phyloP scores from a whole-genome alignment of 805 yeast species.

The Candida peoriensis region DNA sequence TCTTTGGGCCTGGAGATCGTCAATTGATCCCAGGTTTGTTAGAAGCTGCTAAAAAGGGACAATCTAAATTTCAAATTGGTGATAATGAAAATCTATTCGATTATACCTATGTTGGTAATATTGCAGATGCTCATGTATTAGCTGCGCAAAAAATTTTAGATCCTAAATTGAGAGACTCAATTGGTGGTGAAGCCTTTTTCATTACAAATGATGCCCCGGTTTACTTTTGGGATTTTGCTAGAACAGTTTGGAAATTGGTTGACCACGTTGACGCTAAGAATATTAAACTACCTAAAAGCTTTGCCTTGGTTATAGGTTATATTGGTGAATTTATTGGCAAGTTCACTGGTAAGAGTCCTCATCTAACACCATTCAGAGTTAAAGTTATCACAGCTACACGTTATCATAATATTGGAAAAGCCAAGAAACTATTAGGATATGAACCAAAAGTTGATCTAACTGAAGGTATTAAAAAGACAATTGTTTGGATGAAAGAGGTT shows the following conservation, averaged over 20 bases:
- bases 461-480: conserved; percentile 72
- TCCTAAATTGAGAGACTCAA: conserved; percentile 33
- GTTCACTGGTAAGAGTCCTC: conserved; percentile 76
- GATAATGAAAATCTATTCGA: conserved; percentile 91
- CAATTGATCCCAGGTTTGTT: conserved; percentile 93
- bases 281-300: conserved; percentile 62
- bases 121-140: conserved; percentile 91
- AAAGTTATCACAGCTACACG: conserved; percentile 88
- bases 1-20: conserved; percentile 98
- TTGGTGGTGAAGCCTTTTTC: conserved; percentile 86
- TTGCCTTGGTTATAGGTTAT: conserved; percentile 82
- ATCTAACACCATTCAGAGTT: conserved; percentile 94
- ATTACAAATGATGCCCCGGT: conserved; percentile 92
- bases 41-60: conserved; percentile 75
- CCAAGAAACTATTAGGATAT: conserved; percentile 73
- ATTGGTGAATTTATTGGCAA: conserved; percentile 70
- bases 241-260: conserved; percentile 96
- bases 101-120: conserved; percentile 98
- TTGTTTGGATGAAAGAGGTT: conserved; percentile 86
- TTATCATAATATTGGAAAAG: conserved; percentile 88
- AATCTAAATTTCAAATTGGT: conserved; percentile 90
- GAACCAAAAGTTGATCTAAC: conserved; percentile 73
- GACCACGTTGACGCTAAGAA: conserved; percentile 71
- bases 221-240: conserved; percentile 94
- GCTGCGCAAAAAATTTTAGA: conserved; percentile 76